These are phyloP conservation scores for Cyberlindnera japonica DNA, from an alignment of 805 yeast species.

Conservation along the genomic window DNA sequence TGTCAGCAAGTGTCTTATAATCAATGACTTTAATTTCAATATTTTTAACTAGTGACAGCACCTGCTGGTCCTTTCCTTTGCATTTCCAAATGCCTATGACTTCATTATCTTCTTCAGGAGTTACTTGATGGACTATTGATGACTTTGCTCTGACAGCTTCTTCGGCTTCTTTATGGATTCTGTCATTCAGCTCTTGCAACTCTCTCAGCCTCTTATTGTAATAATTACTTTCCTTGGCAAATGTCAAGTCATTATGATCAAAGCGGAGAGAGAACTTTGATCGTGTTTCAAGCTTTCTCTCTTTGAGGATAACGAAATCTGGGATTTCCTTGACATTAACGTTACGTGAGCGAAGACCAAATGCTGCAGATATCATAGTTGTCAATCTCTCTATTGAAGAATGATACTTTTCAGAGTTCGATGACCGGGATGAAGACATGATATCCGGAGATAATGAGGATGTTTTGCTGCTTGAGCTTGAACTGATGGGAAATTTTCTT, in stretches of 20 bases:
- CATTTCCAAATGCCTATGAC: conserved; percentile 29
- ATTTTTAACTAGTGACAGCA: conserved; percentile 30
- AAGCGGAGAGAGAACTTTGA: conserved; percentile 8
- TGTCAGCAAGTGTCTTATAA: conserved; percentile 62
- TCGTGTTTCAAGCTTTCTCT: conserved; percentile 14
- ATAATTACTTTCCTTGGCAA: conserved; percentile 35
- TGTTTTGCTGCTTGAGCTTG: not conserved
- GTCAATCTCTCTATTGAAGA: not conserved
- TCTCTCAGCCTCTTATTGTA: conserved; percentile 44
- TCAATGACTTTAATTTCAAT: conserved; percentile 68
- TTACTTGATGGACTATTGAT: conserved; percentile 27
- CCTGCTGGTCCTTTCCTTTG: conserved; percentile 24
- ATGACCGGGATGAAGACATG: conserved; percentile 23
- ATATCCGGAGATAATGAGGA: conserved; percentile 13
- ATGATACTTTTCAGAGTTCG: not conserved
- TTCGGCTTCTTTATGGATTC: conserved; percentile 33
- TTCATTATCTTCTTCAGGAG: conserved; percentile 21
- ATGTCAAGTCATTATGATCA: not conserved
- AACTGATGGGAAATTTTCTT: not conserved
- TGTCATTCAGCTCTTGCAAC: conserved; percentile 35
- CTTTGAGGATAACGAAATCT: conserved; percentile 20
- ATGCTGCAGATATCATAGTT: not conserved
- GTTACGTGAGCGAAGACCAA: not conserved
- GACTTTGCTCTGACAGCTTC: conserved; percentile 27
- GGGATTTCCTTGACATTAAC: conserved; percentile 5